Base-by-base conservation (phyloP, 257 asterid genomes). In the Nicotiana paniculata region DNA sequence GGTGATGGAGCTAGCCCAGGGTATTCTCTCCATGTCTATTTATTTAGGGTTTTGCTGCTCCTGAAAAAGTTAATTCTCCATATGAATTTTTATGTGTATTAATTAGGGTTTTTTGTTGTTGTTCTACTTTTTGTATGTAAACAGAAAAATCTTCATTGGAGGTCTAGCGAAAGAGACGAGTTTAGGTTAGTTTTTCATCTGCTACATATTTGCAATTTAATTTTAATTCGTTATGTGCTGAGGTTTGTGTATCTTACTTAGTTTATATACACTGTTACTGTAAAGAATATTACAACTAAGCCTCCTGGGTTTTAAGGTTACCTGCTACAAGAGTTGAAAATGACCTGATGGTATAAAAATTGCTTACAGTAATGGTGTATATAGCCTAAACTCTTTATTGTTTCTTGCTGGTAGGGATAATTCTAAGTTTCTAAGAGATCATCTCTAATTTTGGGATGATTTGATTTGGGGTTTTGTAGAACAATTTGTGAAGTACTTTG, bases 1-100 rank as follows among this genome's bases (percentile, higher is more conserved):
- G 97, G 98, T 12, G 95, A 95, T 80, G 96, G 97, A 79, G 97
- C 98, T 81, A 95, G 94, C 89, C 99, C 95, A 2, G 97, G 99
- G 98, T 95, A 66, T 88, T 57, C 9, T 77, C 10, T 69, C 62
- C 65, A 54, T 61, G 5, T 66, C 11, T 39, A 0, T 13, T 53
- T 53, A 12, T 43, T 43, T 37, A 69, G 55, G 32, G 6, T 43
- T 69, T 18, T n/a, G 3, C 11, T 70, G 1, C 35, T 43, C 5
- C 21, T 39, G n/a, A 2, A n/a, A n/a, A 70, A 3, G 11, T n/a
- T 70, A 43, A 43, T 10, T 43, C 10, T 70, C n/a, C 30, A 37
- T 37, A 54, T 37, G 77, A 62, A 69, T 1, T 69, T 3, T 33
- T 26, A 35, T 17, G 24, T 58, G 81, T 30, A 79, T 46, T 79